These are phyloP conservation scores for Lenwebbia sp. DNA, from an alignment of 345 rosid species.

Conservation along the genomic window DNA sequence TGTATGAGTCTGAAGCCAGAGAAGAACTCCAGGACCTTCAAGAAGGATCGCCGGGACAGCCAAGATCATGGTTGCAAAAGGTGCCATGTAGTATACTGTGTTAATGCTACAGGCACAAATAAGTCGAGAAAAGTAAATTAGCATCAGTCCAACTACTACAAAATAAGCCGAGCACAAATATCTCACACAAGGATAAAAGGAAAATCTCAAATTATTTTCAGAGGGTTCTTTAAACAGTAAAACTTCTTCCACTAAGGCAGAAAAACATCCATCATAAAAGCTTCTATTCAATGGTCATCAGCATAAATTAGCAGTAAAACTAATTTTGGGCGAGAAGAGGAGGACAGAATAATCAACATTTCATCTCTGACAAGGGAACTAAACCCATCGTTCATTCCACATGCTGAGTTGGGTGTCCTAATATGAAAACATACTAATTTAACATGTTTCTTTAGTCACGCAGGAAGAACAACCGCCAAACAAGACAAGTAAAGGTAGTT, in stretches of 20 bases:
- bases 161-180: neutral
- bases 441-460: neutral
- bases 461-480: neutral
- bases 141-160: neutral
- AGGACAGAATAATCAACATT: neutral
- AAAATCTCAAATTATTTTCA: neutral
- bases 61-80: slow-evolving; percentile 92
- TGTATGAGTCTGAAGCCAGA: slow-evolving; percentile 64
- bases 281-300: neutral
- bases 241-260: neutral
- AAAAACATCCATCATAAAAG: neutral
- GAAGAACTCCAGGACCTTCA: slow-evolving; percentile 79
- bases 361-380: neutral
- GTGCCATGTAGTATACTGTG: slow-evolving; percentile 99
- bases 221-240: neutral
- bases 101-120: slow-evolving; percentile 47
- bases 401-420: neutral
- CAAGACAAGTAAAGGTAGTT: neutral
- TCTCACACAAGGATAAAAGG: neutral
- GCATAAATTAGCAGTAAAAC: neutral
- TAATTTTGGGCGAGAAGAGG: neutral
- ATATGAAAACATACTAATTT: neutral
- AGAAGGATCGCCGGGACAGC: slow-evolving; percentile 77
- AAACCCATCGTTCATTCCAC: neutral
- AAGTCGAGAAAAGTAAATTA: slow-evolving; percentile 2